Evolutionary conservation across 371 early-diverging fungal species (phyloP).

Genomic region (Syncephalastrum sp.): DNA sequence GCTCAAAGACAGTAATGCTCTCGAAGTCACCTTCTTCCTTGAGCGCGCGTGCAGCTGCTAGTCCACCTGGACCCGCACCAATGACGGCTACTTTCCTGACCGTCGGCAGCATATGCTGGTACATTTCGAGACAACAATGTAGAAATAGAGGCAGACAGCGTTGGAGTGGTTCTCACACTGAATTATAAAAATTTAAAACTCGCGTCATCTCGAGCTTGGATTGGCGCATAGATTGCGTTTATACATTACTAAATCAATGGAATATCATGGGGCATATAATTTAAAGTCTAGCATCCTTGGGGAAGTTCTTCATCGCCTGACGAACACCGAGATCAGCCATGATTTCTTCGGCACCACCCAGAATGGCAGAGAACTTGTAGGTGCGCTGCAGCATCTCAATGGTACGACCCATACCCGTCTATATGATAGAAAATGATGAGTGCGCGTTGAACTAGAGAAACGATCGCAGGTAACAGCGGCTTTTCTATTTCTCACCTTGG

Average conservation of each 20-base stretch:
- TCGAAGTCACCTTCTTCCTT: conserved; percentile 35
- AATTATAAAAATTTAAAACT: too few species aligned
- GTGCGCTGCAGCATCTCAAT: conserved; percentile 46
- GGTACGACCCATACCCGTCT: conserved; percentile 51
- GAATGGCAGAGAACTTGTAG: conserved; percentile 64
- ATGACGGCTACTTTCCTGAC: conserved; percentile 33
- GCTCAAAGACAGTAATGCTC: conserved; percentile 42
- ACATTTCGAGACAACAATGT: too few species aligned
- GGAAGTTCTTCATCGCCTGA: conserved; percentile 31
- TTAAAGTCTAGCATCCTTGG: conserved; percentile 22
- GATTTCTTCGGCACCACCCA: conserved; percentile 81
- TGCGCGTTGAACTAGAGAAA: too few species aligned
- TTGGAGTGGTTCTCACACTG: too few species aligned
- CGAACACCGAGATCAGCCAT: conserved; percentile 37
- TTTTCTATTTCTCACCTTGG: conserved; percentile 11
- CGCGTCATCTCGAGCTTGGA: too few species aligned
- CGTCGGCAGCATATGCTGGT: too few species aligned
- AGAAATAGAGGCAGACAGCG: too few species aligned
- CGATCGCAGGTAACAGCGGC: too few species aligned
- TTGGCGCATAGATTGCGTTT: too few species aligned
- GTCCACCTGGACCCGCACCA: conserved; percentile 49
- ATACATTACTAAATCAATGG: too few species aligned
- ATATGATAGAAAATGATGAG: too few species aligned
- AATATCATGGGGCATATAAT: background rate
- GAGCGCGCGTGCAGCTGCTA: conserved; percentile 39